Evolutionary conservation across 257 asterid genomes (phyloP).

Genomic region (Lycium ferocissimum): DNA sequence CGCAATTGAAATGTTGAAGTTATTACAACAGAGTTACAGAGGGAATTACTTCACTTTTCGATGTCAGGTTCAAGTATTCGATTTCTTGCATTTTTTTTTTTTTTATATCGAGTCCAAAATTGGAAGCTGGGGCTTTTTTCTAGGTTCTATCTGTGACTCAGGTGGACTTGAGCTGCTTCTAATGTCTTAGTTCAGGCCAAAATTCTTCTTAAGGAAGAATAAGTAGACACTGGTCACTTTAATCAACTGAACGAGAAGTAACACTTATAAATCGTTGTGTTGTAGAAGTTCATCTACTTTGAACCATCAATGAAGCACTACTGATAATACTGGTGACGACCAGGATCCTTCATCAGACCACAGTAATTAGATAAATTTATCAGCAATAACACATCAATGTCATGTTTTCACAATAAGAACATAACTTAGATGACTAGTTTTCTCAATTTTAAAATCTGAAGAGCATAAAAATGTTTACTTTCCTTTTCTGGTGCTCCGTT

Average conservation of each 20-base stretch:
- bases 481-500: no score
- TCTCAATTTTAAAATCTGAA: background rate
- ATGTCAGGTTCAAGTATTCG: slow-evolving; percentile 1
- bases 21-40: background rate
- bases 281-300: background rate
- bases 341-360: background rate
- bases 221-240: no score
- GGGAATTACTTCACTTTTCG: background rate
- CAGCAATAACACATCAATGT: background rate
- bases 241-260: background rate
- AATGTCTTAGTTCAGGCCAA: no score
- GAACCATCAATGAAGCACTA: background rate
- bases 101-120: background rate
- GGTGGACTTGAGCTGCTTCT: no score
- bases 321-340: background rate
- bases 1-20: background rate
- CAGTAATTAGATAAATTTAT: background rate
- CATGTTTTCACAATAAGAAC: background rate
- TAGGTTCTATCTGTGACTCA: background rate
- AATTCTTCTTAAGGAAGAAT: no score
- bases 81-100: background rate
- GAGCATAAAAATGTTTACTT: no score
- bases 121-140: background rate
- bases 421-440: background rate
- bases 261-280: background rate